A percentile compares a stretch with the other conserved stretches of the same genome.
phyloP scores from a whole-genome alignment of 352 stramenopile species.

The Phytophthora palmivora region DNA sequence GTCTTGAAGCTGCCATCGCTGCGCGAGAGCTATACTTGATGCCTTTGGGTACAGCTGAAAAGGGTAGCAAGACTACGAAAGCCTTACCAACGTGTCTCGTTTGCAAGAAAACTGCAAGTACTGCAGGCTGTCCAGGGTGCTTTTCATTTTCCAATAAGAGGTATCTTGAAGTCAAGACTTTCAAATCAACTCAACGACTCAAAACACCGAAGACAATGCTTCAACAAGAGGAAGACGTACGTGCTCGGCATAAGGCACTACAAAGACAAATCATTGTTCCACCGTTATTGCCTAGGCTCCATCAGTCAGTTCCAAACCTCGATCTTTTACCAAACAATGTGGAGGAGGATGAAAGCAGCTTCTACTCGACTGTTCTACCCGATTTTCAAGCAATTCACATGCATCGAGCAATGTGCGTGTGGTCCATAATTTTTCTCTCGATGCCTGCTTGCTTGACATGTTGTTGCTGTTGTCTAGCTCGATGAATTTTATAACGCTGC shows the following conservation, averaged over 20 bases:
- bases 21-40: slow-evolving; percentile 29
- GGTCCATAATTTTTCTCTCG: too few species aligned
- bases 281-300: slow-evolving; percentile 24
- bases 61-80: background rate
- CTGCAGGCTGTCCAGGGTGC: slow-evolving; percentile 68
- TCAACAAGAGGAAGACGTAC: slow-evolving; percentile 52
- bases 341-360: slow-evolving; percentile 35
- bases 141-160: slow-evolving; percentile 60
- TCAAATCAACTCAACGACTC: slow-evolving; percentile 49
- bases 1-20: slow-evolving; percentile 44
- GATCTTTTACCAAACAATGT: background rate
- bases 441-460: background rate
- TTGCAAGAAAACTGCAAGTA: slow-evolving; percentile 38
- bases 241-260: slow-evolving; percentile 52
- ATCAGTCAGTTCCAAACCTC: background rate
- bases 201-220: slow-evolving; percentile 62
- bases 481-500: slow-evolving; percentile 65
- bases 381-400: slow-evolving; percentile 63
- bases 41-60: slow-evolving; percentile 5
- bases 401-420: slow-evolving; percentile 62
- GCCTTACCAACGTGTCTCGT: slow-evolving; percentile 32
- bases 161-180: slow-evolving; percentile 42
- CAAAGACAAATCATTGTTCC: slow-evolving; percentile 61
- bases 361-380: slow-evolving; percentile 61
- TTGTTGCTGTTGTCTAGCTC: slow-evolving; percentile 32